These are phyloP conservation scores for Claviceps maximensis DNA, from an alignment of 2,329 filamentous ascomycete genomes.

Conservation along the genomic window DNA sequence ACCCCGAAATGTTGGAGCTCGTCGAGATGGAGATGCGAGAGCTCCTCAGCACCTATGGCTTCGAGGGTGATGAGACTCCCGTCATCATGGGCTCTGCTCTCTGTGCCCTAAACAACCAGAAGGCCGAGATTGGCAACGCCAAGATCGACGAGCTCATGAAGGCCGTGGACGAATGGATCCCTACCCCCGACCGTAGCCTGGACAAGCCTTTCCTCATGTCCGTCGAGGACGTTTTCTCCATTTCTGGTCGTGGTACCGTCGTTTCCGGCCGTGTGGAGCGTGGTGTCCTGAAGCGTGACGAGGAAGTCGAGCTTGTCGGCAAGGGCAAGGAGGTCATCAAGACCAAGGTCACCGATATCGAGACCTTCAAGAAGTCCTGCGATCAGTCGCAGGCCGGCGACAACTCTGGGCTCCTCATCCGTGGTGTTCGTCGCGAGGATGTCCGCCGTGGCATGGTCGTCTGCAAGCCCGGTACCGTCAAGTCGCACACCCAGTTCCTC, in stretches of 20 bases:
- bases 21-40: conserved; percentile 99
- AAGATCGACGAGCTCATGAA: conserved; percentile 88
- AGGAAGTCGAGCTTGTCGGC: conserved; percentile 88
- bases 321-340: conserved; percentile 74
- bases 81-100: conserved; percentile 96
- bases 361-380: conserved; percentile 99
- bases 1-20: conserved; percentile 98
- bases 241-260: conserved; percentile 88
- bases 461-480: conserved; percentile 67
- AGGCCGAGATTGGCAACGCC: conserved; percentile 70
- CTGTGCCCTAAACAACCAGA: conserved; percentile 78
- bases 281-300: conserved; percentile 83
- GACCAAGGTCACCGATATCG: conserved; percentile 99
- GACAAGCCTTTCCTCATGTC: conserved; percentile 99
- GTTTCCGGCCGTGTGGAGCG: conserved; percentile 96
- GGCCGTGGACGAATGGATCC: conserved; percentile 91
- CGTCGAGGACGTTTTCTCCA: conserved; percentile 85
- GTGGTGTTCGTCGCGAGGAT: conserved; percentile 93
- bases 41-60: conserved; percentile 81
- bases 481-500: conserved; percentile 83
- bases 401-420: conserved; percentile 93
- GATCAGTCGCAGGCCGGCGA: conserved; percentile 93
- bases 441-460: conserved; percentile 91
- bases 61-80: conserved; percentile 95
- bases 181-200: conserved; percentile 81